Conservation (phyloP, 169 alveolate species). For the Eimeria praecox region DNA sequence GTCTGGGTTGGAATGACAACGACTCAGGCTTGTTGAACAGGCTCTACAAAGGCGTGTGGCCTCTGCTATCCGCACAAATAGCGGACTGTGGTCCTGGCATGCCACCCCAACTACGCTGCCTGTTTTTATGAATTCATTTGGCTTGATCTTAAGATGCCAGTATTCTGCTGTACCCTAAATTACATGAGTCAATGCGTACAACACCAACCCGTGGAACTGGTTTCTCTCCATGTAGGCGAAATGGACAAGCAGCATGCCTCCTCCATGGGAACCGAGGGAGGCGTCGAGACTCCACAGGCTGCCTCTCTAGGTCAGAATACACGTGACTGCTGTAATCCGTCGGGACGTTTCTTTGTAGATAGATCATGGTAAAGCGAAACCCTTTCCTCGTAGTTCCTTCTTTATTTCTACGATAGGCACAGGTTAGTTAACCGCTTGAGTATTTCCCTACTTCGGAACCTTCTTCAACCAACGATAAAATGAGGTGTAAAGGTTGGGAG, state of each 20-base stretch:
- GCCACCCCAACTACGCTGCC: background rate
- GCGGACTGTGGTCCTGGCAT: background rate
- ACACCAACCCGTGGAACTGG: background rate
- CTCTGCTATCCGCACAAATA: background rate
- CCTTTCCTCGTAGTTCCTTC: background rate
- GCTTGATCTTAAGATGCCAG: background rate
- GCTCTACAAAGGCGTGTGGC: background rate
- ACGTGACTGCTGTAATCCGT: background rate
- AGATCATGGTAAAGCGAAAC: background rate
- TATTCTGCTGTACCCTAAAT: background rate
- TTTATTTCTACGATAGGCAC: background rate
- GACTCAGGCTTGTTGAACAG: background rate
- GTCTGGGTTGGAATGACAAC: background rate
- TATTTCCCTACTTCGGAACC: conserved; percentile 2
- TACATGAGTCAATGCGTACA: background rate
- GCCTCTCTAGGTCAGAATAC: background rate
- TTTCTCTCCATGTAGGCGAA: background rate
- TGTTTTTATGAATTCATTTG: background rate
- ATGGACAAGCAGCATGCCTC: background rate
- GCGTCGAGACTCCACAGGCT: no score
- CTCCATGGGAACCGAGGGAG: no score
- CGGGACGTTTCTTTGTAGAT: background rate
- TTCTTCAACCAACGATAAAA: conserved; percentile 23
- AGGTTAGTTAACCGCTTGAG: background rate
- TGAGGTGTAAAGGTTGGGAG: background rate